These are phyloP conservation scores for Pichia sp. DNA, from an alignment of 1,139 yeast species.

Conservation along the genomic window DNA sequence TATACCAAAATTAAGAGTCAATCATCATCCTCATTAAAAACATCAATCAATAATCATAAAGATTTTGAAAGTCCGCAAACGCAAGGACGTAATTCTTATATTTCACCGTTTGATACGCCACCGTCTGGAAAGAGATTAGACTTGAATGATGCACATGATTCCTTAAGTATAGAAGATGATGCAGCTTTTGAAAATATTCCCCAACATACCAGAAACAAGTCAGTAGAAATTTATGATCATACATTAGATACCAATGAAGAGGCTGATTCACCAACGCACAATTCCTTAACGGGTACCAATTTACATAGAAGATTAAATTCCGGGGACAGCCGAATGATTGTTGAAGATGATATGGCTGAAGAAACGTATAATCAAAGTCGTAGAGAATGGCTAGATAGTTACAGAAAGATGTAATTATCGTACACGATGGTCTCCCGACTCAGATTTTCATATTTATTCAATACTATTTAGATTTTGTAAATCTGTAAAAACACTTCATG, in stretches of 20 bases:
- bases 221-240: not conserved
- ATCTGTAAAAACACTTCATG: too few species aligned
- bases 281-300: not conserved
- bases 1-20: not conserved
- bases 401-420: constrained; percentile 1
- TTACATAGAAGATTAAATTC: constrained; percentile 9
- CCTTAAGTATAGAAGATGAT: not conserved
- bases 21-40: not conserved
- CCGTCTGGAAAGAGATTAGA: constrained; percentile 11
- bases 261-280: not conserved
- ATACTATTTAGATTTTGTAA: too few species aligned
- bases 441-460: too few species aligned
- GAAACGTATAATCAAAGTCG: constrained; percentile 18
- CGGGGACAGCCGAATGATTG: constrained; percentile 3
- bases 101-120: constrained; percentile 26
- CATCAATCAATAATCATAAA: not conserved
- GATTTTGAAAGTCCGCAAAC: constrained; percentile 4
- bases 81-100: not conserved
- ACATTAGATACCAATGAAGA: not conserved
- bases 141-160: not conserved
- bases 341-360: constrained; percentile 11
- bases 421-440: too few species aligned
- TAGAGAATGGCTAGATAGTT: constrained; percentile 18
- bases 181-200: not conserved
- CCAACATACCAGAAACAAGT: not conserved